A percentile compares a stretch with the other conserved stretches of the same genome.
These are phyloP conservation scores for Hymenoscyphus infarciens DNA, from an alignment of 2,329 filamentous ascomycete genomes.

Conservation along the genomic window DNA sequence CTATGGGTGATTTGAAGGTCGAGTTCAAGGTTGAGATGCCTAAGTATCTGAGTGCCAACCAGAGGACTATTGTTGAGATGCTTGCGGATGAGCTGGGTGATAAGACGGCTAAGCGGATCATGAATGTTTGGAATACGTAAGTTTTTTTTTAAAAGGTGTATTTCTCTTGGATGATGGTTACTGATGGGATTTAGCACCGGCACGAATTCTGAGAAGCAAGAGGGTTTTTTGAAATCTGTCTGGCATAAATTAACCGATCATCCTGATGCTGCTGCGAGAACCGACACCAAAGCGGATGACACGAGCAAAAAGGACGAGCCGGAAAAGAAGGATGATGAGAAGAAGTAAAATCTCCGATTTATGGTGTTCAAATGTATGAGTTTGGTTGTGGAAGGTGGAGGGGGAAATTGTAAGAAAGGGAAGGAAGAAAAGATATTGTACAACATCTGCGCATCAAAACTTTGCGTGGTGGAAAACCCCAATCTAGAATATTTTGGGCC, in stretches of 20 bases:
- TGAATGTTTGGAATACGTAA: conserved; percentile 63
- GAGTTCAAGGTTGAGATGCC: conserved; percentile 96
- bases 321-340: background rate
- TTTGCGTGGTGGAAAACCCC: no score
- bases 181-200: conserved; percentile 12
- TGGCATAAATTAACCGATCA: conserved; percentile 92
- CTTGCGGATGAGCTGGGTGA: conserved; percentile 95
- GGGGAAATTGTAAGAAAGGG: background rate
- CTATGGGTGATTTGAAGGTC: conserved; percentile 79
- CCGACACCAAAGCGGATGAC: background rate
- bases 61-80: conserved; percentile 91
- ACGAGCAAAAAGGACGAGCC: background rate
- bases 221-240: conserved; percentile 87
- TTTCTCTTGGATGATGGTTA: background rate
- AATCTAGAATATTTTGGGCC: background rate
- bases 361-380: background rate
- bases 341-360: no score
- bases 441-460: background rate
- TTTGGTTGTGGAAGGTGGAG: background rate
- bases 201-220: conserved; percentile 62
- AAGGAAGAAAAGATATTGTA: background rate
- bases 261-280: background rate
- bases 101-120: conserved; percentile 84
- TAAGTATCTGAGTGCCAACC: conserved; percentile 87
- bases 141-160: no score